Conservation (phyloP, 1,284 basidiomycete genomes). For the Apiotrichum sp. region DNA sequence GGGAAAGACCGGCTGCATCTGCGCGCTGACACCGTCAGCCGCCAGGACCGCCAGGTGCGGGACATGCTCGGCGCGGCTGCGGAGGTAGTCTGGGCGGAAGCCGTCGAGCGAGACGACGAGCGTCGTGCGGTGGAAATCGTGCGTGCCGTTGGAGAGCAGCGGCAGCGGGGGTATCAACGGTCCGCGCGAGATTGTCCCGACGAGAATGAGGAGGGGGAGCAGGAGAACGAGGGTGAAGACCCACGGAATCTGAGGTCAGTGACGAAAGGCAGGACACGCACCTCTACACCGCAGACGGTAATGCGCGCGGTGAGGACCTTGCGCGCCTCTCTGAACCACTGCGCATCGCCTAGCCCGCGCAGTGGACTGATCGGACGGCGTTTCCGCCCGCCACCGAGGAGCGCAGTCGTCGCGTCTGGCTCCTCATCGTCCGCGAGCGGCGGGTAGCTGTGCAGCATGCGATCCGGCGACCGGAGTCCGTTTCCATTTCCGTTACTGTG, state of each 20-base stretch:
- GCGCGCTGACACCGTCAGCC: constrained; percentile 62
- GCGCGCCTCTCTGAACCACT: too few species aligned
- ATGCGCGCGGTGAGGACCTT: too few species aligned
- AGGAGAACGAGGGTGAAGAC: constrained; percentile 6
- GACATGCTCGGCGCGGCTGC: constrained; percentile 2
- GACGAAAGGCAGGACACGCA: not conserved
- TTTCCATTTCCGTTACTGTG: too few species aligned
- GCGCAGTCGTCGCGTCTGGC: constrained; percentile 1
- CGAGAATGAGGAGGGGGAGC: not conserved
- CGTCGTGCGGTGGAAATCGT: constrained; percentile 27
- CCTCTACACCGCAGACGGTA: not conserved
- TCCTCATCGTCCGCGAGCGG: not conserved
- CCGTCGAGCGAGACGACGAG: constrained; percentile 33
- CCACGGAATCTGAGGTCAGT: constrained; percentile 6
- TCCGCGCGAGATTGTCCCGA: not conserved
- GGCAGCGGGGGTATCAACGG: not conserved
- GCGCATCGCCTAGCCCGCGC: too few species aligned
- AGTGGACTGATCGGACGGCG: too few species aligned
- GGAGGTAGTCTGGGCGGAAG: constrained; percentile 28
- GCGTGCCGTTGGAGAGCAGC: constrained; percentile 18
- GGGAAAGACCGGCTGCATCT: constrained; percentile 81
- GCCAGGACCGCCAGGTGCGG: constrained; percentile 22
- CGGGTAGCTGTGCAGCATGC: not conserved
- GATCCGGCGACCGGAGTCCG: not conserved
- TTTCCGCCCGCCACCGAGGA: not conserved